phyloP scores from a whole-genome alignment of 2,329 filamentous ascomycete genomes.

The Colletotrichum chlorophyti region DNA sequence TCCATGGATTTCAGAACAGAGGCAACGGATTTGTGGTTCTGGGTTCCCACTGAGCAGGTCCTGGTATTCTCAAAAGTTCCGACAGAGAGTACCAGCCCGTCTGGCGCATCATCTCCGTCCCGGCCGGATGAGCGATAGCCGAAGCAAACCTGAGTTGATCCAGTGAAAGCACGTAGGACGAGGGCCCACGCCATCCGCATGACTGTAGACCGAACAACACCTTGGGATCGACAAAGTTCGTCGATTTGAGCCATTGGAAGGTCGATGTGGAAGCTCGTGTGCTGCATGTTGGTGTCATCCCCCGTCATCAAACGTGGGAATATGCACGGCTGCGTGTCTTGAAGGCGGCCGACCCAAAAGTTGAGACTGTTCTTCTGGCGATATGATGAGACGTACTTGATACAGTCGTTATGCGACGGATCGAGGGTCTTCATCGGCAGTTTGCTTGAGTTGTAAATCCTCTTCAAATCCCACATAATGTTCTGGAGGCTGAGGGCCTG shows the following conservation, averaged over 20 bases:
- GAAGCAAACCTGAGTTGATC: conserved; percentile 59
- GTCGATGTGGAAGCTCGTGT: conserved; percentile 47
- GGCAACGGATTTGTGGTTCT: conserved; percentile 39
- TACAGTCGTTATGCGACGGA: conserved; percentile 46
- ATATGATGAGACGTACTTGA: conserved; percentile 42
- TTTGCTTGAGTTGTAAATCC: conserved; percentile 49
- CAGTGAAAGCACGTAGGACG: conserved; percentile 61
- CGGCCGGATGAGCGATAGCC: conserved; percentile 56
- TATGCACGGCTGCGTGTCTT: conserved; percentile 46
- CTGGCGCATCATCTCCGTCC: conserved; percentile 47
- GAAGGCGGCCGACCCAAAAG: conserved; percentile 53
- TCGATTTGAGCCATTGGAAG: conserved; percentile 48
- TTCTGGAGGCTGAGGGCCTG: conserved; percentile 47
- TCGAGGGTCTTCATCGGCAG: conserved; percentile 40
- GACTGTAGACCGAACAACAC: conserved; percentile 54
- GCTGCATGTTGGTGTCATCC: conserved; percentile 37
- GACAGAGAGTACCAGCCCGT: conserved; percentile 48
- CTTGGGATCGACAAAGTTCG: conserved; percentile 47
- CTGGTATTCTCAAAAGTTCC: conserved; percentile 53
- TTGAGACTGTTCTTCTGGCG: conserved; percentile 45
- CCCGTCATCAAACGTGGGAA: conserved; percentile 49
- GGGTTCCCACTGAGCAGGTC: conserved; percentile 42
- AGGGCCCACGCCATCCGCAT: conserved; percentile 67
- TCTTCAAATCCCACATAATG: conserved; percentile 54
- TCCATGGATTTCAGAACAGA: conserved; percentile 41